Evolutionary conservation across 805 yeast genomes (phyloP).

Genomic region (Wickerhamiella nectarea): DNA sequence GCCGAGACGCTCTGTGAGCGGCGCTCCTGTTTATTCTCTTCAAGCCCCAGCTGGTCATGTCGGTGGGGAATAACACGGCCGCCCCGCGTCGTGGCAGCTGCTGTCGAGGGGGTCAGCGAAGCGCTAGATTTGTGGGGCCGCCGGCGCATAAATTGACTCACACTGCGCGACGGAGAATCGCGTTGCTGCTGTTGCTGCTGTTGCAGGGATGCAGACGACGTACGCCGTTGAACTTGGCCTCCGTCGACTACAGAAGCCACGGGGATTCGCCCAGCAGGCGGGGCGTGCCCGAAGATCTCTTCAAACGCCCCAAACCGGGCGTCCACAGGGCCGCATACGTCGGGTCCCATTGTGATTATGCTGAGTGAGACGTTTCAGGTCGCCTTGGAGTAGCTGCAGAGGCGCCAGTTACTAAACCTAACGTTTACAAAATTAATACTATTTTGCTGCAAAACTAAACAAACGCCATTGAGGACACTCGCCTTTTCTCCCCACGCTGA

Average conservation of each 20-base stretch:
- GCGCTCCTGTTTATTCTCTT: constrained; percentile 3
- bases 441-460: too few relatives aligned
- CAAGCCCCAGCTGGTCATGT: constrained; percentile 6
- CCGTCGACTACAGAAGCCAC: constrained; percentile 1
- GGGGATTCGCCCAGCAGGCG: constrained; percentile 25
- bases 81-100: constrained; percentile 16
- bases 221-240: not conserved
- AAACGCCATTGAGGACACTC: too few relatives aligned
- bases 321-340: constrained; percentile 3
- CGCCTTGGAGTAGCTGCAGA: not conserved
- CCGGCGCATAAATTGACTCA: constrained; percentile 6
- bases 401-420: not conserved
- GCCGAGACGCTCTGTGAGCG: constrained; percentile 1
- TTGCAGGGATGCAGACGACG: constrained; percentile 2
- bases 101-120: constrained; percentile 1
- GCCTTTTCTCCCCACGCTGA: too few relatives aligned
- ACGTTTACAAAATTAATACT: too few relatives aligned
- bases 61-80: constrained; percentile 21
- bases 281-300: constrained; percentile 26
- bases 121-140: not conserved
- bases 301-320: constrained; percentile 22
- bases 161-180: constrained; percentile 1
- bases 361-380: constrained; percentile 6
- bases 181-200: not conserved
- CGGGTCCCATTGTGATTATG: constrained; percentile 10